Conservation (phyloP, 768 basidiomycete genomes). For the Albatrellus ellisii region DNA sequence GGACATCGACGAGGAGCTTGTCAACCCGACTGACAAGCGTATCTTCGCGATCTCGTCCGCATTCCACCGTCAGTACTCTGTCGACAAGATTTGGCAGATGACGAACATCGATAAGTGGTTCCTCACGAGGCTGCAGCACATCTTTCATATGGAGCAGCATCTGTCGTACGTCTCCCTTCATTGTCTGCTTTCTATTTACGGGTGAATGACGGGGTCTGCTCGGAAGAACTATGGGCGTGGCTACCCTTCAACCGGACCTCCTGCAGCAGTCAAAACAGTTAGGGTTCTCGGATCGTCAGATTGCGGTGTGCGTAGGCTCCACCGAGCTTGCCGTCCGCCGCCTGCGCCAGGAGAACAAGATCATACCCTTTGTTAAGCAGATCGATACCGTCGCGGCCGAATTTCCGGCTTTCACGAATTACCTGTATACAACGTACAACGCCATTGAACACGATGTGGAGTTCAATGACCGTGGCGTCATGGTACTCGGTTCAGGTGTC, state of each 20-base stretch:
- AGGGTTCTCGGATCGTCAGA: conserved; percentile 90
- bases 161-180: conserved; percentile 44
- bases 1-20: conserved; percentile 84
- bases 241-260: conserved; percentile 44
- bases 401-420: conserved; percentile 98
- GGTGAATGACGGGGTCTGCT: conserved; percentile 1
- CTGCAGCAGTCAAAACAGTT: conserved; percentile 83
- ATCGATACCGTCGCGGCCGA: conserved; percentile 99
- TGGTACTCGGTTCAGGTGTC: conserved; percentile 96
- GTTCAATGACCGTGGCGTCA: conserved; percentile 87
- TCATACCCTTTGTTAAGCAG: conserved; percentile 92
- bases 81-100: conserved; percentile 96
- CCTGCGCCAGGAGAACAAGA: conserved; percentile 70
- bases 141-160: conserved; percentile 67
- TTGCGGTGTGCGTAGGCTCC: conserved; percentile 72
- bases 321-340: conserved; percentile 90
- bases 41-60: conserved; percentile 94
- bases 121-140: conserved; percentile 74
- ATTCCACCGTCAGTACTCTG: conserved; percentile 83
- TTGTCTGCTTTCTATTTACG: not conserved
- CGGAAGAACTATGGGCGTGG: conserved; percentile 52
- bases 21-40: conserved; percentile 93
- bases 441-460: conserved; percentile 85
- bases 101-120: conserved; percentile 99
- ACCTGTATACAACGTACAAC: conserved; percentile 97